Conservation (phyloP, 345 rosid genomes). For the Euphorbia peplus region DNA sequence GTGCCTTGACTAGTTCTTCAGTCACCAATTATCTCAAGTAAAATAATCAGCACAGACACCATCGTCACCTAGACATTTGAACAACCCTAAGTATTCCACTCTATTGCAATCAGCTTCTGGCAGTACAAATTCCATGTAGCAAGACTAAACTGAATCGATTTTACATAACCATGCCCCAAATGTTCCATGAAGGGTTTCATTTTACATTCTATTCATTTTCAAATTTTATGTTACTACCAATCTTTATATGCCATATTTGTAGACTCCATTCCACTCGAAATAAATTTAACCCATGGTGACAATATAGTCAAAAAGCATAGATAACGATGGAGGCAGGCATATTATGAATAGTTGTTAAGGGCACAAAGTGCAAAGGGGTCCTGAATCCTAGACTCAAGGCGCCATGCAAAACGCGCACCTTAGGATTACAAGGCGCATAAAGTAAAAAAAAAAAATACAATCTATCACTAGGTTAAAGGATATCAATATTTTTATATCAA, state of each 20-base stretch:
- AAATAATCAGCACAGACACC: neutral
- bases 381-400: too few species aligned
- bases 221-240: neutral
- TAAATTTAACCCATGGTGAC: neutral
- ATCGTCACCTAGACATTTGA: neutral
- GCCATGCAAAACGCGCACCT: too few species aligned
- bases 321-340: neutral
- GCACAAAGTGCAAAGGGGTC: too few species aligned
- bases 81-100: neutral
- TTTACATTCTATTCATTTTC: neutral
- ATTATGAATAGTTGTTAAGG: too few species aligned
- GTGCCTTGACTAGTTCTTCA: neutral
- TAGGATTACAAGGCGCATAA: too few species aligned
- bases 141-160: neutral
- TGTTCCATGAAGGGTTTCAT: neutral
- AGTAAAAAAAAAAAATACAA: too few species aligned
- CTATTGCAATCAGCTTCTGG: neutral
- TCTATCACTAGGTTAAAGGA: too few species aligned
- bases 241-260: neutral
- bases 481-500: too few species aligned
- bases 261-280: neutral
- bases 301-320: neutral
- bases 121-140: neutral
- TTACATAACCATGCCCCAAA: neutral
- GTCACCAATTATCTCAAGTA: neutral